Evolutionary conservation across 225 moss, liverwort and hornwort species (phyloP).

Genomic region (Physcomitrium patens): DNA sequence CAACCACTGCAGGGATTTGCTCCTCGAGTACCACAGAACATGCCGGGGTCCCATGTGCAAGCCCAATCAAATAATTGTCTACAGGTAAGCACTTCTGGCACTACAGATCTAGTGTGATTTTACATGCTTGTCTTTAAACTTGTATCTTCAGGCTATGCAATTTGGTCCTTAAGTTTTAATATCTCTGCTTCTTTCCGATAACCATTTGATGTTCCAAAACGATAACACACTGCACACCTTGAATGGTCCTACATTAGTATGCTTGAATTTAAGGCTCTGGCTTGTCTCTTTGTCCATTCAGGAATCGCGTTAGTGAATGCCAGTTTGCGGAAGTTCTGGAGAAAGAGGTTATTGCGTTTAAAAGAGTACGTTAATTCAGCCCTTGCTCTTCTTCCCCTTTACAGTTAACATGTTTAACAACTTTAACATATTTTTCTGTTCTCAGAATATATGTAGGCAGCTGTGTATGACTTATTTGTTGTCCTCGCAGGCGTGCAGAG

Average conservation of each 20-base stretch:
- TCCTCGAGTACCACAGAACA: constrained; percentile 67
- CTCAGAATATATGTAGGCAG: background rate
- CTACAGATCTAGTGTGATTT: background rate
- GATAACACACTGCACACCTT: background rate
- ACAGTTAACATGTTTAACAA: background rate
- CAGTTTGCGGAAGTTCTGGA: constrained; percentile 91
- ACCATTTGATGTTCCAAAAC: background rate
- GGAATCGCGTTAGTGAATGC: constrained; percentile 92
- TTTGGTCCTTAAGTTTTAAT: background rate
- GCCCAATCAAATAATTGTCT: constrained; percentile 84
- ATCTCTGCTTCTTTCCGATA: background rate
- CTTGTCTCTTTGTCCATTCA: constrained; percentile 30
- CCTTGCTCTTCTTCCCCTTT: background rate
- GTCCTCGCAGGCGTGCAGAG: constrained; percentile 54
- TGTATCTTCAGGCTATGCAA: background rate
- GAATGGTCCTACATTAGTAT: background rate
- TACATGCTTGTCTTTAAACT: background rate
- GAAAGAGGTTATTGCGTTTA: constrained; percentile 76
- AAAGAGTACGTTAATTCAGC: constrained; percentile 46
- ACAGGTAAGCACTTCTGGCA: constrained; percentile 52
- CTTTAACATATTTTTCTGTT: background rate
- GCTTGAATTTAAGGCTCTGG: constrained; percentile 15
- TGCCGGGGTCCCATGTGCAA: constrained; percentile 48
- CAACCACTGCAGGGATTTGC: constrained; percentile 62
- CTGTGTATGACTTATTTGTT: background rate